Conservation (phyloP, 2,329 filamentous ascomycete species). For the Macrophomina tecta region DNA sequence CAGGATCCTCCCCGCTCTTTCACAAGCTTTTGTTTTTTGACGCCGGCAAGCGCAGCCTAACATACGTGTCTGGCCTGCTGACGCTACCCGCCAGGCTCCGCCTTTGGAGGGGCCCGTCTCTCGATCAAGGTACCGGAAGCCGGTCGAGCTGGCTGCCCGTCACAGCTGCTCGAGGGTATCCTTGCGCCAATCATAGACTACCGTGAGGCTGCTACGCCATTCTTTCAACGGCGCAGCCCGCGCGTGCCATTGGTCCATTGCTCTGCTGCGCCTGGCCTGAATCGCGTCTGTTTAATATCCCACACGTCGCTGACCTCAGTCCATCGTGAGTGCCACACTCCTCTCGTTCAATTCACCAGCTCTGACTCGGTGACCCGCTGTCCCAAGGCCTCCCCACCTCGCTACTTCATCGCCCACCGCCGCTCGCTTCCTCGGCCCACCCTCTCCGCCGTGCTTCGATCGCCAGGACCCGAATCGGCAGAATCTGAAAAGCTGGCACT, state of each 20-base stretch:
- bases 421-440: slow-evolving; percentile 25
- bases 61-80: slow-evolving; percentile 39
- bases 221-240: slow-evolving; percentile 36
- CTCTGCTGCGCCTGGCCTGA: slow-evolving; percentile 41
- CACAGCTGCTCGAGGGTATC: slow-evolving; percentile 45
- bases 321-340: slow-evolving; percentile 37
- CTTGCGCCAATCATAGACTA: slow-evolving; percentile 39
- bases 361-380: slow-evolving; percentile 29
- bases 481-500: slow-evolving; percentile 67
- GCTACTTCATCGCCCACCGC: slow-evolving; percentile 18
- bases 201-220: slow-evolving; percentile 45
- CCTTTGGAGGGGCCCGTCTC: slow-evolving; percentile 42
- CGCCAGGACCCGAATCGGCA: slow-evolving; percentile 25
- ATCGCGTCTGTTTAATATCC: slow-evolving; percentile 43
- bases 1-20: slow-evolving; percentile 45
- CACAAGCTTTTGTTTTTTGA: slow-evolving; percentile 38
- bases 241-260: slow-evolving; percentile 40
- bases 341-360: slow-evolving; percentile 29
- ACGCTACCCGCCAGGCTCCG: slow-evolving; percentile 39
- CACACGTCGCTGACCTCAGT: slow-evolving; percentile 38
- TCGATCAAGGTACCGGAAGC: slow-evolving; percentile 30
- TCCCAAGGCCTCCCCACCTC: slow-evolving; percentile 23
- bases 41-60: slow-evolving; percentile 32
- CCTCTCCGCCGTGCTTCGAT: slow-evolving; percentile 26
- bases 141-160: slow-evolving; percentile 42